Conservation (phyloP, 176 grass and related monocot species). For the Guadua angustifolia region DNA sequence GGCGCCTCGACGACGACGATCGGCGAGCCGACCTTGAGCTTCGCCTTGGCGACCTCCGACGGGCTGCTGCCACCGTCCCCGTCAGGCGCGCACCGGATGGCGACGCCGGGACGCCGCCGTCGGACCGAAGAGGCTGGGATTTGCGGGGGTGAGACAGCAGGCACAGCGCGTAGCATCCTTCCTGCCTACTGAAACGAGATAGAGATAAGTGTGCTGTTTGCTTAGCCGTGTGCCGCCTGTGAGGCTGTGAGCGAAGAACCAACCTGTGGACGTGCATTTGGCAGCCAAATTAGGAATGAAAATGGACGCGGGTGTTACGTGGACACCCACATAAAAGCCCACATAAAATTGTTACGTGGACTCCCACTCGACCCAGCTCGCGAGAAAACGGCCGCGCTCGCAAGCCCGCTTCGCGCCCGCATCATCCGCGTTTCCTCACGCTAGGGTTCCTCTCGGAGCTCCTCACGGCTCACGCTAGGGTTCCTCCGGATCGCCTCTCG, state of each 20-base stretch:
- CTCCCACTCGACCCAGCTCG: too few species aligned
- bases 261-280: neutral
- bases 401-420: too few species aligned
- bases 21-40: constrained; percentile 68
- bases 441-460: too few species aligned
- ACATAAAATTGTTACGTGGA: too few species aligned
- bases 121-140: neutral
- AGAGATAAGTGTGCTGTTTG: neutral
- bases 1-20: constrained; percentile 66
- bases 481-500: too few species aligned
- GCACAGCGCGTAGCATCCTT: constrained; percentile 3
- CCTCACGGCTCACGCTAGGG: too few species aligned
- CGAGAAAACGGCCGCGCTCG: too few species aligned
- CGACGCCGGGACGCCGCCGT: neutral
- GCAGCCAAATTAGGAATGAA: too few species aligned
- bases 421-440: too few species aligned
- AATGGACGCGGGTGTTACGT: too few species aligned
- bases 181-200: neutral
- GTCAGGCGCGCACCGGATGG: constrained; percentile 32
- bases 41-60: neutral
- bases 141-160: neutral
- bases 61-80: neutral
- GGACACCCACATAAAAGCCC: too few species aligned
- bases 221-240: neutral
- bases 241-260: neutral